Evolutionary conservation across 306 rosid species (phyloP), one percentile per base, ranked within the genome.

Genomic region (Vigna radiata): DNA sequence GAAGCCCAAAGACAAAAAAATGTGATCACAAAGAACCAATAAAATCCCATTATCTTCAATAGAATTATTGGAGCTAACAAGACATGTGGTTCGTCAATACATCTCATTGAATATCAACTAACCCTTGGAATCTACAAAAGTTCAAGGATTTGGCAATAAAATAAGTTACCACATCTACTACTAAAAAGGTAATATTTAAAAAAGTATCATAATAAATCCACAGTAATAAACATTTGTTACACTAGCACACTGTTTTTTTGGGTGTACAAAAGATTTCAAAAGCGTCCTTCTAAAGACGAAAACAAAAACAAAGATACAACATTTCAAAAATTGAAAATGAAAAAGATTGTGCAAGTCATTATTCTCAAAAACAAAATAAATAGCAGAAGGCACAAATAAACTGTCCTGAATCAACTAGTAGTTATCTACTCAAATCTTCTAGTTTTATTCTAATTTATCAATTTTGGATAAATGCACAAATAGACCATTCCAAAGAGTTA

Each of bases 361-460:
- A 15, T 19, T 56, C 48, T 11, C 23, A 53, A 7, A 66, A 68
- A 46, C 7, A 68, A 67, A 11, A 52, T 15, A 66, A 68, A 27
- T 23, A 77, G 68, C 52, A 68, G 18, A 77, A 21, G 23, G 18
- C 60, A 55, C 60, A 68, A 68, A 69, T 12, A 67, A 76, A 39
- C 48, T 43, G 27, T 21, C 55, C 15, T 62, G 12, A 61, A 36
- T 62, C 50, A 75, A 61, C 49, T 6, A 54, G 61, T 19, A 58
- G 53, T 43, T 15, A 46, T 70, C 70, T 41, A 48, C 77, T 70
- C 41, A 47, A 59, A 71, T 69, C 27, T 41, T 2, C 12, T 41
- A 41, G 46, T 41, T 41, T 41, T 41, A 41, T 41, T 41, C 46
- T 41, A 41, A 41, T 0, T 41, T 41, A 41, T 37, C 41, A 25